These are phyloP conservation scores for Calendula officinalis DNA, from an alignment of 129 eudicot species.

Conservation along the genomic window DNA sequence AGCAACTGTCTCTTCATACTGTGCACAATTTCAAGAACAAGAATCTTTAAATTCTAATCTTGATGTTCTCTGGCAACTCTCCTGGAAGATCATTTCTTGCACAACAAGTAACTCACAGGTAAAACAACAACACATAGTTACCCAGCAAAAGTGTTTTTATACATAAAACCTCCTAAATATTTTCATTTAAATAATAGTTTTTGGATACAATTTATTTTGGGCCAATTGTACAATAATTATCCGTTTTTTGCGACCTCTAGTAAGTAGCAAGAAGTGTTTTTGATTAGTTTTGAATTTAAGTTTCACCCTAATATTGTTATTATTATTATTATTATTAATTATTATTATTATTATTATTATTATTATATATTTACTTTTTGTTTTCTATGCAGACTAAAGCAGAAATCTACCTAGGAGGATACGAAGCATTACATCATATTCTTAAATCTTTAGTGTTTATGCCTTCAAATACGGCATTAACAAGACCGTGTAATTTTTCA, in stretches of 20 bases:
- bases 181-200: neutral
- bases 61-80: constrained; percentile 67
- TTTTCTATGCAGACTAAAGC: constrained; percentile 56
- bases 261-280: neutral
- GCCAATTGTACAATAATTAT: neutral
- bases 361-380: neutral
- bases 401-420: constrained; percentile 76
- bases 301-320: constrained; percentile 4
- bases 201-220: neutral
- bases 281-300: neutral
- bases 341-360: no score
- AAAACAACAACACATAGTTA: neutral
- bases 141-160: neutral
- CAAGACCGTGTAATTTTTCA: constrained; percentile 27
- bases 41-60: constrained; percentile 24
- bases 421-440: constrained; percentile 62
- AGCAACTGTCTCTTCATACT: constrained; percentile 63
- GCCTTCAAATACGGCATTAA: constrained; percentile 42
- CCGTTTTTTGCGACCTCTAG: neutral
- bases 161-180: neutral
- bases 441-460: constrained; percentile 50
- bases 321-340: no score
- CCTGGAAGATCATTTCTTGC: constrained; percentile 55
- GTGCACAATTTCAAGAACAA: constrained; percentile 37
- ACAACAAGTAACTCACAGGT: constrained; percentile 69